Base-by-base conservation (phyloP, 2,329 filamentous ascomycete species). In the Beauveria rudraprayagi region DNA sequence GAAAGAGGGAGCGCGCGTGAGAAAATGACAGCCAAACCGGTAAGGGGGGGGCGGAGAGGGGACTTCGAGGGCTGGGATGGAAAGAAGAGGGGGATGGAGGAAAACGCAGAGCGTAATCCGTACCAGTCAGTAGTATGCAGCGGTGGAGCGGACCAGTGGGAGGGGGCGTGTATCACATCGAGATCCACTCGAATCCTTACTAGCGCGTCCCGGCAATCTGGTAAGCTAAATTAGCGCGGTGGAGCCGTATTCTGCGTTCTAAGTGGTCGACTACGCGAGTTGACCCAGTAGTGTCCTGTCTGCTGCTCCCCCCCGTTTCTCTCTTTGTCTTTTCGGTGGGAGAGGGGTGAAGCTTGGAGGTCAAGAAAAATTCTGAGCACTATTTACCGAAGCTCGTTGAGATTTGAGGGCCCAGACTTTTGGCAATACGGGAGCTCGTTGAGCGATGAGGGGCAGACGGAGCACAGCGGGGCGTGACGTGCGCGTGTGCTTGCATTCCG, bases 201-300 rank as follows among this genome's bases (percentile, higher is more conserved):
- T 75, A 75, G 73, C 68, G 71, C 65, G 67, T 69, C 70, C 69
- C 73, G 73, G 66, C 69, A 73, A 65, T 65, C 66, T 72, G 73
- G 73, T 70, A 73, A 66, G 67, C 72, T 68, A 72, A 67, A 58
- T 56, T 61, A 65, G 66, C 55, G 65, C 64, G 64, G 57, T 41
- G 67, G 63, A 65, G 53, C 52, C 28, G 50, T 61, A 55, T 62
- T 24, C 63, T 63, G 61, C 44, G 43, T 61, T 60, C 60, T 70
- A 65, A 73, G 57, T 72, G 71, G 72, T 24, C 56, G 26, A 26
- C 34, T 47, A 43, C 37, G 56, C 56, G 37, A 41, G 47, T 37
- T 58, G 19, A 14, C 8, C 24, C 41, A 34, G 41, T 37, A 26
- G 17, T 44, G n/a, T 52, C 19, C 41, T 30, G 56, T 40, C 10